phyloP scores from a whole-genome alignment of 2,329 filamentous ascomycete species.

The Cytospora mali region DNA sequence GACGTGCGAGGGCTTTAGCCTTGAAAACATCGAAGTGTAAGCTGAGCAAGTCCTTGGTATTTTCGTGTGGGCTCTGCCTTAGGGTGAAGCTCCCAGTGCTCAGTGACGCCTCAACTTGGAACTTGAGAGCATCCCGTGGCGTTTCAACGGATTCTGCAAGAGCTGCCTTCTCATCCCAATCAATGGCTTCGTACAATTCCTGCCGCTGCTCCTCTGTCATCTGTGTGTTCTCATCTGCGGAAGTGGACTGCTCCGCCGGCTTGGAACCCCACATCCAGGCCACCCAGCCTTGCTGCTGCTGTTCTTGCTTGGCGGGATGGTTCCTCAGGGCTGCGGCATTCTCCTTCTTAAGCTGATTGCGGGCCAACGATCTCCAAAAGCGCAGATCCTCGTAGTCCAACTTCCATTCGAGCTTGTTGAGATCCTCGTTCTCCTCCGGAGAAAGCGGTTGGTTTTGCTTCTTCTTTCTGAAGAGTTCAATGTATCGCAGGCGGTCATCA shows the following conservation, averaged over 20 bases:
- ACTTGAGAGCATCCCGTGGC: slow-evolving; percentile 87
- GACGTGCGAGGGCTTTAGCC: slow-evolving; percentile 84
- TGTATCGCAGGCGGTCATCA: slow-evolving; percentile 87
- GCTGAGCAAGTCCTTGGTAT: slow-evolving; percentile 78
- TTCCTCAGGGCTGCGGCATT: slow-evolving; percentile 84
- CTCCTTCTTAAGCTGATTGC: slow-evolving; percentile 94
- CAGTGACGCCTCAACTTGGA: slow-evolving; percentile 91
- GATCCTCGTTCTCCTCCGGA: slow-evolving; percentile 69
- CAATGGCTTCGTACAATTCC: slow-evolving; percentile 95
- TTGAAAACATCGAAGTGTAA: slow-evolving; percentile 94
- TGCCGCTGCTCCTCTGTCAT: slow-evolving; percentile 96
- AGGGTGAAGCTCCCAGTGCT: slow-evolving; percentile 95
- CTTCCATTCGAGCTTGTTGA: slow-evolving; percentile 81
- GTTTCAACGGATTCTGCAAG: slow-evolving; percentile 86
- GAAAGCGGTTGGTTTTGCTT: slow-evolving; percentile 74
- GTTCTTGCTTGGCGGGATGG: slow-evolving; percentile 47
- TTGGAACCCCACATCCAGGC: slow-evolving; percentile 91
- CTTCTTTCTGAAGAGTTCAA: slow-evolving; percentile 93
- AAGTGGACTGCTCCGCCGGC: slow-evolving; percentile 56
- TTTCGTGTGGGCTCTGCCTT: slow-evolving; percentile 79
- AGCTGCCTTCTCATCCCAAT: slow-evolving; percentile 95
- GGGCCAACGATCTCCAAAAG: slow-evolving; percentile 93
- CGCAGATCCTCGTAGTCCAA: slow-evolving; percentile 91
- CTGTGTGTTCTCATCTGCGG: slow-evolving; percentile 74
- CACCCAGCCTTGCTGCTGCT: slow-evolving; percentile 81